phyloP scores from a whole-genome alignment of 805 yeast species.

The Myxozyma udenii region DNA sequence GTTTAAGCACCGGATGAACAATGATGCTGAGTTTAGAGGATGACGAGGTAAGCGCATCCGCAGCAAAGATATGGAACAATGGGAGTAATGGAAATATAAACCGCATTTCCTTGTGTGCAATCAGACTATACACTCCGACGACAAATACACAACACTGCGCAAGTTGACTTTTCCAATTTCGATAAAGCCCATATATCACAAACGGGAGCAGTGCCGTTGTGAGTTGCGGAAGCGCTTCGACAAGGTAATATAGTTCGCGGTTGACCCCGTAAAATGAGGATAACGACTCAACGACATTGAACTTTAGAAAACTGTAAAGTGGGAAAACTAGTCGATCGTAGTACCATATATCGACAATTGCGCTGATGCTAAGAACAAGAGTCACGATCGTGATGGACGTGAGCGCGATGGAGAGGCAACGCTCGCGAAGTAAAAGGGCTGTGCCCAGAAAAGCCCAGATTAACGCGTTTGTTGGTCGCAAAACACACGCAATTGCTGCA shows the following conservation, averaged over 20 bases:
- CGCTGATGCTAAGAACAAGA: slow-evolving; percentile 41
- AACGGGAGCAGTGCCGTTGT: slow-evolving; percentile 66
- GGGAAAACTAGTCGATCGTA: slow-evolving; percentile 54
- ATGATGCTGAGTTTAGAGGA: slow-evolving; percentile 2
- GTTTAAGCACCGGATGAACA: background rate
- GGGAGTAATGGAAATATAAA: slow-evolving; percentile 87
- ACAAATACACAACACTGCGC: slow-evolving; percentile 43
- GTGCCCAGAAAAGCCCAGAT: slow-evolving; percentile 69
- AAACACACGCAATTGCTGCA: slow-evolving; percentile 39
- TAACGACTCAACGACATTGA: slow-evolving; percentile 69
- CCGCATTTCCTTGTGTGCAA: slow-evolving; percentile 86
- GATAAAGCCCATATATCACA: slow-evolving; percentile 46
- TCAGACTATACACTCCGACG: slow-evolving; percentile 55
- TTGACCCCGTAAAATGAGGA: slow-evolving; percentile 82
- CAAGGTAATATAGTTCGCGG: slow-evolving; percentile 78
- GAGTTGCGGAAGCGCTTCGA: slow-evolving; percentile 79
- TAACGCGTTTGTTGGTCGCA: slow-evolving; percentile 80
- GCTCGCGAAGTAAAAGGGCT: no score
- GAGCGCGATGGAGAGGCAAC: no score
- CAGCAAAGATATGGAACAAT: slow-evolving; percentile 52
- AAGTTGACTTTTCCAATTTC: slow-evolving; percentile 34
- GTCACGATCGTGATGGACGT: no score
- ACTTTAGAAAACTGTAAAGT: slow-evolving; percentile 63
- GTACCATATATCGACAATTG: slow-evolving; percentile 55
- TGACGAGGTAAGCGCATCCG: slow-evolving; percentile 38